Evolutionary conservation across 768 basidiomycete species (phyloP).

Genomic region (Rhodocollybia butyracea): DNA sequence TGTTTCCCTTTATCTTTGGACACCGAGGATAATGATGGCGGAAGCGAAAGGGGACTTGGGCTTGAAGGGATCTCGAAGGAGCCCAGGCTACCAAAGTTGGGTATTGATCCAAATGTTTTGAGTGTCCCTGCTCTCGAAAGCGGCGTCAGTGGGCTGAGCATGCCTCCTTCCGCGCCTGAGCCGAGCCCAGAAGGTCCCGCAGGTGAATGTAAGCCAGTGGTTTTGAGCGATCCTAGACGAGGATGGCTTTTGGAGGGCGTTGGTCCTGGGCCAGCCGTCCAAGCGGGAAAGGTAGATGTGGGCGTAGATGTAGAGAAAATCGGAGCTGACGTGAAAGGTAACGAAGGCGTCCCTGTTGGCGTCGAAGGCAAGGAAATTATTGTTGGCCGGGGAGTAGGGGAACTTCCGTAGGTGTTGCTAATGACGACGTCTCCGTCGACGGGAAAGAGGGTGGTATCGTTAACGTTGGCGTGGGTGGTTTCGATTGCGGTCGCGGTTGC

Average conservation of each 20-base stretch:
- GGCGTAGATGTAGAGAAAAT: not conserved
- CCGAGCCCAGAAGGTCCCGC: not conserved
- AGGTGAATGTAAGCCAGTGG: not conserved
- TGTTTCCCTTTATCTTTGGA: not conserved
- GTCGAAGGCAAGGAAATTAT: conserved; percentile 49
- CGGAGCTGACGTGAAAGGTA: not conserved
- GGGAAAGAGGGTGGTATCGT: conserved; percentile 11
- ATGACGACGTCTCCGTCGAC: conserved; percentile 11
- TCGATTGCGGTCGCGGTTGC: conserved; percentile 8
- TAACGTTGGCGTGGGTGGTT: conserved; percentile 13
- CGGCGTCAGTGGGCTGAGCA: not conserved
- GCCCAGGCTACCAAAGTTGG: not conserved
- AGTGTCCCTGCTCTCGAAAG: not conserved
- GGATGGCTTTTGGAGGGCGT: not conserved
- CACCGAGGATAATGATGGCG: not conserved
- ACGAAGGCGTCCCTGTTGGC: conserved; percentile 22
- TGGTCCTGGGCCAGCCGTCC: not conserved
- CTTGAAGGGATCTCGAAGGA: not conserved
- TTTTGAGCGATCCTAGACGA: not conserved
- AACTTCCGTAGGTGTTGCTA: conserved; percentile 23
- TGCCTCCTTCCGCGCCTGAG: not conserved
- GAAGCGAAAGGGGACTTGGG: not conserved
- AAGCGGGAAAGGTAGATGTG: not conserved
- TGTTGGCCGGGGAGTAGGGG: conserved; percentile 33
- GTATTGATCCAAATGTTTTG: not conserved